Evolutionary conservation across 257 asterid genomes (phyloP).

Genomic region (Parsonsia alboflavescens): DNA sequence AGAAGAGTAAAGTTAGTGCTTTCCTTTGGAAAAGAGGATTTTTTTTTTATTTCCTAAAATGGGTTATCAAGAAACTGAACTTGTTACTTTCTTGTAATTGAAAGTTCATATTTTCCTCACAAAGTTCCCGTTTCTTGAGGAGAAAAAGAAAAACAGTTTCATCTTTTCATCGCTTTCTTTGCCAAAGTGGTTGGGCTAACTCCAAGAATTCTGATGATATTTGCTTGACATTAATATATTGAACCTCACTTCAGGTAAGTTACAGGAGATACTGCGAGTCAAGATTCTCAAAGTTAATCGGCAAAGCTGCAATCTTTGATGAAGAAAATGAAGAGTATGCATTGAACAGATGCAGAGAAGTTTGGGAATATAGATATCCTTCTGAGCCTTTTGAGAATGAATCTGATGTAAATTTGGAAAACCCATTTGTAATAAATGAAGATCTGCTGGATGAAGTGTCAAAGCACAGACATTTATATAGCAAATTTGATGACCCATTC

Average conservation of each 20-base stretch:
- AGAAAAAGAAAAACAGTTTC: background rate
- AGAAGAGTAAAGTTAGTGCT: background rate
- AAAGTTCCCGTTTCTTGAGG: background rate
- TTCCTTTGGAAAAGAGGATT: background rate
- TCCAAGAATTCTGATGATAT: conserved; percentile 3
- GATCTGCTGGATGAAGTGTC: conserved; percentile 51
- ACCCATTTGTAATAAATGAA: conserved; percentile 21
- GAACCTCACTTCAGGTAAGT: conserved; percentile 35
- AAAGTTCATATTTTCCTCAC: background rate
- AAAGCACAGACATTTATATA: conserved; percentile 42
- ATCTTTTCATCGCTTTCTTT: background rate
- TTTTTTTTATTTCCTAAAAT: background rate
- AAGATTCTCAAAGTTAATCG: conserved; percentile 66
- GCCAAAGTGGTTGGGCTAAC: background rate
- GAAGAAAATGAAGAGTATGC: conserved; percentile 87
- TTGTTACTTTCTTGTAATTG: background rate
- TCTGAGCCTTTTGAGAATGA: conserved; percentile 75
- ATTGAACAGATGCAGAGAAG: conserved; percentile 61
- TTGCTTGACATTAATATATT: background rate
- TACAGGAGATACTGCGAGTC: conserved; percentile 74
- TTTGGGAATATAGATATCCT: conserved; percentile 62
- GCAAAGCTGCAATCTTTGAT: conserved; percentile 66
- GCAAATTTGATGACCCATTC: conserved; percentile 56
- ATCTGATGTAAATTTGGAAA: conserved; percentile 20
- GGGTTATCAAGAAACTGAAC: background rate